Base-by-base conservation (phyloP, 2,329 filamentous ascomycete species). In the Dactylellina cionopaga region DNA sequence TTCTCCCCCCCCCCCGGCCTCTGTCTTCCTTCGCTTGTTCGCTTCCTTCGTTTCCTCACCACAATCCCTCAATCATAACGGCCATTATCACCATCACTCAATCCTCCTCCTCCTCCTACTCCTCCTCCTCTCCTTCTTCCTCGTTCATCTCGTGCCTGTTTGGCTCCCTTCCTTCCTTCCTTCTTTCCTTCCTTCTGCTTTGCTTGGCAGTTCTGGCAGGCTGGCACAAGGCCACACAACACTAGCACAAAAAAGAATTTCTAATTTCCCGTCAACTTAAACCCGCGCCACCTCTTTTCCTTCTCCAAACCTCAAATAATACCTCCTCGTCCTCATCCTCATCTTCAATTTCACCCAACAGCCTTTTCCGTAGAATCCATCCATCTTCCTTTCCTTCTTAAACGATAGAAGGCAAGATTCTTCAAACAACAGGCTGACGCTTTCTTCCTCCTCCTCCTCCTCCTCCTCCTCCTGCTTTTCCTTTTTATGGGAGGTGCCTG, bases 231-330 rank as follows among this genome's bases (percentile, higher is more conserved):
- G 37, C 58, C n/a, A n/a, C 64, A 43, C 60, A 68, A 60, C 69
- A 59, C 68, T 70, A 75, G 63, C 49, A 71, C 58, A 9, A 65
- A 75, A 63, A 46, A 71, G 64, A 69, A 69, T 65, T 52, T 64
- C 51, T 75, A 75, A 69, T 75, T 74, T 70, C 65, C 65, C 65
- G 49, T n/a, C n/a, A n/a, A n/a, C n/a, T n/a, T n/a, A n/a, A n/a
- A n/a, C n/a, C n/a, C n/a, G 58, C 55, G 55, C 58, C 58, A 62
- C 64, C 55, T 52, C 37, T 37, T 69, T 62, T 69, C 62, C 55
- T 31, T 52, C 46, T 35, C 55, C 46, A 62, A 54, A 33, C 44
- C 54, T 46, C 46, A 52, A 54, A 22, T n/a, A 41, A 24, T 27
- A 33, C 46, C 58, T 39, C 35, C 46, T 27, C 58, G 27, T 25